Conservation (phyloP, 345 rosid species). For the Stellera chamaejasme region DNA sequence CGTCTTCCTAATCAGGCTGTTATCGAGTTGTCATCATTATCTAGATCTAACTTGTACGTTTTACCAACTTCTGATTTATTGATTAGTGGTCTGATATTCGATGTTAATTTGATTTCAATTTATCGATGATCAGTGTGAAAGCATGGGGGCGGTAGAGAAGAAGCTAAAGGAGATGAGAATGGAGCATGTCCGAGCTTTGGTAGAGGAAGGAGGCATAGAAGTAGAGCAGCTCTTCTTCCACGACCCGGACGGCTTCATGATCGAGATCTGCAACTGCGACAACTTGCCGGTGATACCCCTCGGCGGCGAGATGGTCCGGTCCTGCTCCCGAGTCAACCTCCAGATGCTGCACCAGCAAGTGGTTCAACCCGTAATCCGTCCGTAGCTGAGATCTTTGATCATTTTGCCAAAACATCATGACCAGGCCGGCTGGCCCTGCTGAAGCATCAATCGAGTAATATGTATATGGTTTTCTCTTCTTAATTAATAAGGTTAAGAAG, state of each 20-base stretch:
- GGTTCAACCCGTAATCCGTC: constrained; percentile 21
- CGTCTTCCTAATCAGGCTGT: too few species aligned
- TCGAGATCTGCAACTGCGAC: constrained; percentile 89
- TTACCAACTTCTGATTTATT: neutral
- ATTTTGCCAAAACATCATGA: too few species aligned
- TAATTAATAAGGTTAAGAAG: too few species aligned
- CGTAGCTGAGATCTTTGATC: neutral
- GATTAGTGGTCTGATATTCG: neutral
- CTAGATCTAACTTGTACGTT: too few species aligned
- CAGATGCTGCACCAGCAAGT: constrained; percentile 17
- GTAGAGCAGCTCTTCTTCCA: constrained; percentile 89
- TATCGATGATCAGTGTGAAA: constrained; percentile 46
- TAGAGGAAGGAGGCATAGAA: constrained; percentile 76
- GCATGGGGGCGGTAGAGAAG: constrained; percentile 74
- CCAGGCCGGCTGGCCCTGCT: too few species aligned
- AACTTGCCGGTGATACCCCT: constrained; percentile 70
- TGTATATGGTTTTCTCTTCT: too few species aligned
- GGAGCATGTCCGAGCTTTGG: constrained; percentile 41
- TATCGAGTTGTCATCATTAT: too few species aligned
- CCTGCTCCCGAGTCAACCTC: constrained; percentile 43
- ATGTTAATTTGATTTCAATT: neutral
- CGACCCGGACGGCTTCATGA: constrained; percentile 93
- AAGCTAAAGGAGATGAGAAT: constrained; percentile 59
- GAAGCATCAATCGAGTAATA: too few species aligned
- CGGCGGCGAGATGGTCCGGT: constrained; percentile 36